These are phyloP conservation scores for Ustilaginoidea virens DNA, from an alignment of 2,329 filamentous ascomycete species.

Conservation along the genomic window DNA sequence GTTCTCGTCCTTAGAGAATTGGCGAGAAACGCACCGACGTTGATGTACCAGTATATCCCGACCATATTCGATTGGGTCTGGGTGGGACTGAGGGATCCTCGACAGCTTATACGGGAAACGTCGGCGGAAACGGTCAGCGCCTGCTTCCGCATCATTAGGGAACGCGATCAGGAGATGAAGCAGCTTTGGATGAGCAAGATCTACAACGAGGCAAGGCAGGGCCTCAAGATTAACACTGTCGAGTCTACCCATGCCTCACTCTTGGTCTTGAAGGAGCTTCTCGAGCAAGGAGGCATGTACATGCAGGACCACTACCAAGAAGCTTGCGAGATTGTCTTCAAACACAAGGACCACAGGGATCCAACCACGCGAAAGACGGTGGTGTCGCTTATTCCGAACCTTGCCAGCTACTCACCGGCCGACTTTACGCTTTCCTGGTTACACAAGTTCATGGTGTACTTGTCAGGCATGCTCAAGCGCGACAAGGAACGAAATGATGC, in stretches of 20 bases:
- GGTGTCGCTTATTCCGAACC: conserved; percentile 77
- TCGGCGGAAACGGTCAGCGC: conserved; percentile 87
- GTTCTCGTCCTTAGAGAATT: conserved; percentile 84
- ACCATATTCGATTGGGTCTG: conserved; percentile 93
- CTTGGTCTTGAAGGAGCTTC: conserved; percentile 78
- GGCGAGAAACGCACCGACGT: conserved; percentile 79
- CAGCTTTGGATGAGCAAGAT: conserved; percentile 82
- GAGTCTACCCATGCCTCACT: conserved; percentile 91
- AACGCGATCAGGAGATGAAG: conserved; percentile 79
- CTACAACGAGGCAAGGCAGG: conserved; percentile 68
- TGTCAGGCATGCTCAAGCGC: conserved; percentile 86
- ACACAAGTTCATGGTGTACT: conserved; percentile 92
- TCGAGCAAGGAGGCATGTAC: conserved; percentile 95
- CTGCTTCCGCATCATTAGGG: conserved; percentile 89
- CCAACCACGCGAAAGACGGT: conserved; percentile 77
- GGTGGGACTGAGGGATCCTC: conserved; percentile 80
- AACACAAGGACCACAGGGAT: conserved; percentile 87
- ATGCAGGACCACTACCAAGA: conserved; percentile 93
- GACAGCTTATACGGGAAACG: conserved; percentile 81
- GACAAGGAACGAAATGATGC: conserved; percentile 89
- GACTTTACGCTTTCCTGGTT: conserved; percentile 81
- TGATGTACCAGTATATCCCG: conserved; percentile 92
- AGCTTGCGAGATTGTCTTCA: conserved; percentile 81
- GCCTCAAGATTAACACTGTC: conserved; percentile 64
- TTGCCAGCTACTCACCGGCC: conserved; percentile 81